Conservation (phyloP, 2,329 filamentous ascomycete genomes). For the Coniella lustricola region DNA sequence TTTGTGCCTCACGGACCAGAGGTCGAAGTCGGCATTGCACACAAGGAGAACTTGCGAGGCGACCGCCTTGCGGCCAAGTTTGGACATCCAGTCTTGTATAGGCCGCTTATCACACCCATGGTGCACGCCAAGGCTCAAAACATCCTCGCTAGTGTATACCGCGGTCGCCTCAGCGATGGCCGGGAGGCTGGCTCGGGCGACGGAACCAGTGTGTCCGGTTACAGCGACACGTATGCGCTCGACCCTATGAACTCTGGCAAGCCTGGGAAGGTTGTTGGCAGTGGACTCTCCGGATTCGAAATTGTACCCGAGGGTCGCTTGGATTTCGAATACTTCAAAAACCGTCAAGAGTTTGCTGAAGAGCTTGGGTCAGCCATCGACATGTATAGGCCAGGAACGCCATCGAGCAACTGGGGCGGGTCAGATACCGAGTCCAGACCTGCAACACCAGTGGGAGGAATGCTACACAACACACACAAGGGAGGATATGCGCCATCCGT, state of each 20-base stretch:
- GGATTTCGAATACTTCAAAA: conserved; percentile 89
- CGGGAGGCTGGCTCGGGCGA: conserved; percentile 52
- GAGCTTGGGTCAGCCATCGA: conserved; percentile 60
- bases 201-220: conserved; percentile 56
- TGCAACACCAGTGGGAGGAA: conserved; percentile 38
- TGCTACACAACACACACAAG: conserved; percentile 26
- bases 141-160: conserved; percentile 77
- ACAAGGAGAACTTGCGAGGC: conserved; percentile 49
- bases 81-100: conserved; percentile 85
- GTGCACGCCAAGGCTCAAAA: conserved; percentile 87
- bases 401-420: conserved; percentile 40
- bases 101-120: conserved; percentile 88
- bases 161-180: conserved; percentile 66
- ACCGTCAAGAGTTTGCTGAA: conserved; percentile 78
- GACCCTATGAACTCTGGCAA: conserved; percentile 72
- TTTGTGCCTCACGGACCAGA: conserved; percentile 38
- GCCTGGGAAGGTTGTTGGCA: conserved; percentile 26
- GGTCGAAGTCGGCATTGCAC: conserved; percentile 36
- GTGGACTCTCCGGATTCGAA: conserved; percentile 67
- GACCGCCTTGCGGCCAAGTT: conserved; percentile 73
- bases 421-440: conserved; percentile 41
- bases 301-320: conserved; percentile 79
- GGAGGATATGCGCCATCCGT: conserved; percentile 20
- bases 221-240: conserved; percentile 76
- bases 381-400: conserved; percentile 54